Conservation (phyloP, 148 eudicot genomes). For the Beta vulgaris region DNA sequence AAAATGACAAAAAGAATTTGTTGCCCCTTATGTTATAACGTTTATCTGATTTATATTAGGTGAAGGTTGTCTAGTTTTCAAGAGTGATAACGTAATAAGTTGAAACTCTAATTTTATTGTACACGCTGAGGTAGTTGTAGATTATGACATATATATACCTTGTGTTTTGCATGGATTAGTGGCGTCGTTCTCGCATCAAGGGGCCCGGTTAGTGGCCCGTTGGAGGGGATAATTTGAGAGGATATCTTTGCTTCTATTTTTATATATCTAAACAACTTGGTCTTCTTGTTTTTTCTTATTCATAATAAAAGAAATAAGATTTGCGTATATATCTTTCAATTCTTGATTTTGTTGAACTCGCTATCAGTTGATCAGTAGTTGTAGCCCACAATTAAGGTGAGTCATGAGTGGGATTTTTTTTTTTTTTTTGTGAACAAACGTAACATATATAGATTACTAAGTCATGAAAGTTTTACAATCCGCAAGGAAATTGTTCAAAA, state of each 20-base stretch:
- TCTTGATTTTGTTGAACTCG: no score
- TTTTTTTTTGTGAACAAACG: no score
- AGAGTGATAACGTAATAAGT: conserved; percentile 8
- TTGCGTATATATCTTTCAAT: no score
- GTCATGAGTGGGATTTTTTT: no score
- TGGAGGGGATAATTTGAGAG: neutral
- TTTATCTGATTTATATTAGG: neutral
- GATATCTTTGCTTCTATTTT: neutral
- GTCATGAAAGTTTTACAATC: no score
- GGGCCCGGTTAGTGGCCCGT: neutral
- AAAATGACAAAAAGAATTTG: neutral
- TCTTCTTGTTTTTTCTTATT: no score
- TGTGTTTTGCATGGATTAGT: neutral
- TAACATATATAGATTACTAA: no score
- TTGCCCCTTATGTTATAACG: neutral
- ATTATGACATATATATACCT: conserved; percentile 6
- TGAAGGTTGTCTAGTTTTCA: conserved; percentile 9
- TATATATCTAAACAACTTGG: no score
- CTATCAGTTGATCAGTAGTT: no score
- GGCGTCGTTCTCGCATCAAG: neutral
- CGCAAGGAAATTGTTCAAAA: no score
- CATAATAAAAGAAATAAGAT: no score
- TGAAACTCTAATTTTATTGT: neutral
- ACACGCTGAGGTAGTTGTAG: conserved; percentile 5
- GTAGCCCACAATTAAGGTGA: no score